Conservation (phyloP, 1,284 basidiomycete genomes). For the Erythrobasidium hasegawianum region DNA sequence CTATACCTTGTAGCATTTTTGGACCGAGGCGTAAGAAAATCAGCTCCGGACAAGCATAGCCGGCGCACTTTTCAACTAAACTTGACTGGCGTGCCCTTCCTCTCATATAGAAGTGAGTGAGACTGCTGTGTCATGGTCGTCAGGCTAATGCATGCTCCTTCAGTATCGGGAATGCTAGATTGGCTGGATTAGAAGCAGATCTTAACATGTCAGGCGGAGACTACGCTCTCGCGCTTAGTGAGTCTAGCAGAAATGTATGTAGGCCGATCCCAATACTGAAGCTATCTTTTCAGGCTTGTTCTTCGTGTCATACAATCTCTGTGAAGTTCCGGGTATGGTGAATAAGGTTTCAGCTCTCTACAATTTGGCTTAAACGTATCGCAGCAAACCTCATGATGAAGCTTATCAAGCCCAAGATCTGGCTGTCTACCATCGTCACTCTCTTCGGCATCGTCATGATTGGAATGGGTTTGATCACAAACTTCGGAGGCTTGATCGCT, state of each 20-base stretch:
- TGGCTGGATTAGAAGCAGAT: slow-evolving; percentile 40
- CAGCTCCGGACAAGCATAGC: too few relatives aligned
- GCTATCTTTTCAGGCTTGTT: slow-evolving; percentile 16
- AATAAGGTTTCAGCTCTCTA: too few relatives aligned
- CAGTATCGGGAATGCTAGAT: slow-evolving; percentile 41
- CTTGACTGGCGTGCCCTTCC: too few relatives aligned
- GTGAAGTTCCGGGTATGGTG: slow-evolving; percentile 49
- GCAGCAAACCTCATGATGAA: slow-evolving; percentile 57
- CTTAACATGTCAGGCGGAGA: slow-evolving; percentile 39
- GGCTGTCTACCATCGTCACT: slow-evolving; percentile 55
- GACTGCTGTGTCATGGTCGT: too few relatives aligned
- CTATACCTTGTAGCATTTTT: slow-evolving; percentile 44
- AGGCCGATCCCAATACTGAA: too few relatives aligned
- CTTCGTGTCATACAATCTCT: slow-evolving; percentile 19
- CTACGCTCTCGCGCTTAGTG: slow-evolving; percentile 38
- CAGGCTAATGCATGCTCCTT: neutral
- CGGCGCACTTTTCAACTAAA: too few relatives aligned
- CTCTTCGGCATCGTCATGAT: slow-evolving; percentile 61
- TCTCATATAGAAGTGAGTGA: neutral
- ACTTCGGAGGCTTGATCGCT: slow-evolving; percentile 40
- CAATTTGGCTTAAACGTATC: too few relatives aligned
- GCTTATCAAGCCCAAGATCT: slow-evolving; percentile 62
- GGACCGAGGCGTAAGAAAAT: slow-evolving; percentile 15
- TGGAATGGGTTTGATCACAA: slow-evolving; percentile 62
- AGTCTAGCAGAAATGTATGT: too few relatives aligned